Percentiles rank a stretch among this genome's conserved stretches.
Evolutionary conservation across 2,329 filamentous ascomycete species (phyloP).

Genomic region (Hypoxylon sp.): DNA sequence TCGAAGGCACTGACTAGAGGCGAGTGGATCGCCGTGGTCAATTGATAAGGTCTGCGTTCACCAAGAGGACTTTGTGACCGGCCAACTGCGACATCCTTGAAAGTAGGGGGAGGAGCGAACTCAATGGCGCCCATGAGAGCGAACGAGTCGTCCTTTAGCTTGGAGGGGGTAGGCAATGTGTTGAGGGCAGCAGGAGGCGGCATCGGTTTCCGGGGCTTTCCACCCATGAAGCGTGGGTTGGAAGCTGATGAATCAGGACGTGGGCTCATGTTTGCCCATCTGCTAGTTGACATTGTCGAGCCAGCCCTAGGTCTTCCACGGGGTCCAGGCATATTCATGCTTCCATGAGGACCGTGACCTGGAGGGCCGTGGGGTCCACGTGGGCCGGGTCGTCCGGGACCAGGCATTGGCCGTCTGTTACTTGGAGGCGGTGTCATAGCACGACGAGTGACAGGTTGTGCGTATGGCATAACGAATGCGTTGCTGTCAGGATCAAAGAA

Average conservation of each 20-base stretch:
- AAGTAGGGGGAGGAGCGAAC: constrained; percentile 83
- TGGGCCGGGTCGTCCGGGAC: constrained; percentile 49
- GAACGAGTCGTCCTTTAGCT: constrained; percentile 86
- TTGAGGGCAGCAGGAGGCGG: constrained; percentile 82
- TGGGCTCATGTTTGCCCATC: constrained; percentile 54
- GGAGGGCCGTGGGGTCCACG: constrained; percentile 52
- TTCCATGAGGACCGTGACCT: constrained; percentile 44
- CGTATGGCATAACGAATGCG: constrained; percentile 84
- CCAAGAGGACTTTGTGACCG: constrained; percentile 75
- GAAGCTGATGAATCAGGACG: constrained; percentile 56
- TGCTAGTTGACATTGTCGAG: constrained; percentile 62
- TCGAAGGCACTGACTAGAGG: constrained; percentile 88
- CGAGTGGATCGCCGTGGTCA: constrained; percentile 79
- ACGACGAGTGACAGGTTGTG: constrained; percentile 86
- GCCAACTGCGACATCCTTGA: constrained; percentile 78
- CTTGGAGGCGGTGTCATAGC: constrained; percentile 94
- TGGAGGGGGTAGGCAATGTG: constrained; percentile 86
- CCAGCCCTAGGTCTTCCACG: constrained; percentile 68
- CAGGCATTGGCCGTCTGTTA: constrained; percentile 55
- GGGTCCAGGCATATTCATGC: constrained; percentile 61
- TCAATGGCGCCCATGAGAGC: constrained; percentile 78
- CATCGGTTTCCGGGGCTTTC: constrained; percentile 61
- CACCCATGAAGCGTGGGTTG: constrained; percentile 63
- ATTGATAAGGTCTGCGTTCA: constrained; percentile 79
- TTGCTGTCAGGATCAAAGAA: constrained; percentile 77